Evolutionary conservation across 2,329 filamentous ascomycete species (phyloP).

Genomic region (Ophiostoma sp.): DNA sequence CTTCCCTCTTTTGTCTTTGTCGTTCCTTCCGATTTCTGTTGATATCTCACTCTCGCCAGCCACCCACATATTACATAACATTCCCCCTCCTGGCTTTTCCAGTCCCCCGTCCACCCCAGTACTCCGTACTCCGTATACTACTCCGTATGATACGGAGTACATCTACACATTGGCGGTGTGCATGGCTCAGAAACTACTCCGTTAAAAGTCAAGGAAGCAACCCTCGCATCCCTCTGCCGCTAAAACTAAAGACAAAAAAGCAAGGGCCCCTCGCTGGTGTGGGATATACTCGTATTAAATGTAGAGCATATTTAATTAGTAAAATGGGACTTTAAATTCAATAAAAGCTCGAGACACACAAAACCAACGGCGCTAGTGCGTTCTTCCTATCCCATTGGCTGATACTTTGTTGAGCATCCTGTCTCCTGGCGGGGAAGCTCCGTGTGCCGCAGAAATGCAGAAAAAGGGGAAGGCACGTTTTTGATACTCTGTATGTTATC

Average conservation of each 20-base stretch:
- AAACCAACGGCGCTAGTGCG: slow-evolving; percentile 6
- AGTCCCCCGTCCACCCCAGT: no score
- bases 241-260: neutral
- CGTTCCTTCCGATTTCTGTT: neutral
- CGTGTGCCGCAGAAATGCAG: neutral
- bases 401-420: slow-evolving; percentile 8
- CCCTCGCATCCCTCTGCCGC: neutral
- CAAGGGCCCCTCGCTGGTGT: slow-evolving; percentile 1
- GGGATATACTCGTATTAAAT: no score
- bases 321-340: neutral
- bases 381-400: neutral
- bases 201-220: neutral
- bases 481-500: slow-evolving; percentile 11
- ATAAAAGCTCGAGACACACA: slow-evolving; percentile 4
- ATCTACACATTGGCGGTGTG: neutral
- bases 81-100: no score
- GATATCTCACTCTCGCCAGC: no score
- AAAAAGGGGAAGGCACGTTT: slow-evolving; percentile 15
- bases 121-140: no score
- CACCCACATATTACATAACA: no score
- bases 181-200: neutral
- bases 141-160: no score
- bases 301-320: neutral
- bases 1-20: neutral
- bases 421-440: slow-evolving; percentile 11